These are phyloP conservation scores for Neofusicoccum sp. DNA, from an alignment of 2,329 filamentous ascomycete species.

Conservation along the genomic window DNA sequence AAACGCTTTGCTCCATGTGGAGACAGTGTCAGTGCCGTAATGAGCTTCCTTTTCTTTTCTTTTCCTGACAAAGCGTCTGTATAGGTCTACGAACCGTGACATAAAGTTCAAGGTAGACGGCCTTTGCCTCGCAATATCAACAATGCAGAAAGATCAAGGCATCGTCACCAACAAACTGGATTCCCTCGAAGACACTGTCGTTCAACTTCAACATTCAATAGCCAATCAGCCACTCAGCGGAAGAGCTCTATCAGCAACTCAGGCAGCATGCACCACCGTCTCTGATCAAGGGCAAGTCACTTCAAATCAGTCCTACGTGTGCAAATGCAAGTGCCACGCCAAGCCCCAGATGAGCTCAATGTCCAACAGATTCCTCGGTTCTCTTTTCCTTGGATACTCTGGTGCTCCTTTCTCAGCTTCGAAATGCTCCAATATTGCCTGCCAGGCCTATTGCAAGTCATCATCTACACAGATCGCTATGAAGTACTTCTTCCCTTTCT, in stretches of 20 bases:
- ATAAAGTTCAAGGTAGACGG: not conserved
- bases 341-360: not conserved
- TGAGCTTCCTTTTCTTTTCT: too few species aligned
- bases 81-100: not conserved
- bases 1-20: not conserved
- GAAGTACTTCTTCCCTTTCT: not conserved
- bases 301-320: not conserved
- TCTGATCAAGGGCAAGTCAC: not conserved
- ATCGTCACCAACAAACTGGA: too few species aligned
- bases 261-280: not conserved
- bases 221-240: not conserved
- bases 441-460: not conserved
- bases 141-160: too few species aligned
- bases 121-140: too few species aligned
- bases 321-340: slow-evolving; percentile 3
- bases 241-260: not conserved
- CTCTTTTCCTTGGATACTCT: slow-evolving; percentile 2
- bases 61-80: not conserved
- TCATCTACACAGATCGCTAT: not conserved
- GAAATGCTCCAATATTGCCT: not conserved
- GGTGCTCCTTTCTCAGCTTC: not conserved
- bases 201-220: too few species aligned
- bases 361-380: not conserved
- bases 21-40: not conserved
- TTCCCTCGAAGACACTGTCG: too few species aligned